Percentiles rank a stretch among this genome's conserved stretches.
phyloP scores from a whole-genome alignment of 2,329 filamentous ascomycete species.

The Sporothrix pseudoabietina region DNA sequence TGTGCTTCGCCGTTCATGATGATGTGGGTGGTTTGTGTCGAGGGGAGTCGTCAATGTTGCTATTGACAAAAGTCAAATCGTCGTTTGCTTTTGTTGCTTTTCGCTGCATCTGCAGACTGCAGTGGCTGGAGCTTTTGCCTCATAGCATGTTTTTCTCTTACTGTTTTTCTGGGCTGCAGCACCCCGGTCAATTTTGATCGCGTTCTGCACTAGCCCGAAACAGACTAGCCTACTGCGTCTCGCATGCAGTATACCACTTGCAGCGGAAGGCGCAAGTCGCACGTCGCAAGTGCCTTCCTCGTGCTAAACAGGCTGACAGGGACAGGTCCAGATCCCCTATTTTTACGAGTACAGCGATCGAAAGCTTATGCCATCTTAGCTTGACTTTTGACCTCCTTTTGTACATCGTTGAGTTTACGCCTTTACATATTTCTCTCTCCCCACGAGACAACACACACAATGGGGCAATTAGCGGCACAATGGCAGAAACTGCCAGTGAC shows the following conservation, averaged over 20 bases:
- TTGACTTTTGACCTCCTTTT: not conserved
- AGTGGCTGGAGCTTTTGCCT: slow-evolving; percentile 27
- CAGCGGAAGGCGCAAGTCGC: not conserved
- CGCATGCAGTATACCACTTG: not conserved
- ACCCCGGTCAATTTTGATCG: slow-evolving; percentile 37
- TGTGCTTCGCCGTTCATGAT: slow-evolving; percentile 35
- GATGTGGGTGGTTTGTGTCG: slow-evolving; percentile 2
- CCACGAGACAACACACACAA: not conserved
- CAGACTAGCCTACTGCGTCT: slow-evolving; percentile 41
- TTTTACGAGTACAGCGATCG: not conserved
- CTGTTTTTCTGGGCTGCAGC: slow-evolving; percentile 17
- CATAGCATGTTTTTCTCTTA: not conserved
- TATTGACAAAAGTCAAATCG: not conserved
- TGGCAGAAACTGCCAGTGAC: slow-evolving; percentile 87
- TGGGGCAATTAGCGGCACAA: slow-evolving; percentile 45
- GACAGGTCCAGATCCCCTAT: slow-evolving; percentile 9
- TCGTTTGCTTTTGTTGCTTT: not conserved
- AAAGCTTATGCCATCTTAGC: not conserved
- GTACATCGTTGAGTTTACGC: not conserved
- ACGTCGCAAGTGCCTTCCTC: not conserved
- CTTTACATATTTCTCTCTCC: too few species aligned
- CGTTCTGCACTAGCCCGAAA: slow-evolving; percentile 38
- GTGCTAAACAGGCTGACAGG: not conserved
- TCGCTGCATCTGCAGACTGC: not conserved
- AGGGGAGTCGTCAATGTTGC: not conserved